phyloP scores from a whole-genome alignment of 1,284 basidiomycete species.

The Leccinum griseonigrum region DNA sequence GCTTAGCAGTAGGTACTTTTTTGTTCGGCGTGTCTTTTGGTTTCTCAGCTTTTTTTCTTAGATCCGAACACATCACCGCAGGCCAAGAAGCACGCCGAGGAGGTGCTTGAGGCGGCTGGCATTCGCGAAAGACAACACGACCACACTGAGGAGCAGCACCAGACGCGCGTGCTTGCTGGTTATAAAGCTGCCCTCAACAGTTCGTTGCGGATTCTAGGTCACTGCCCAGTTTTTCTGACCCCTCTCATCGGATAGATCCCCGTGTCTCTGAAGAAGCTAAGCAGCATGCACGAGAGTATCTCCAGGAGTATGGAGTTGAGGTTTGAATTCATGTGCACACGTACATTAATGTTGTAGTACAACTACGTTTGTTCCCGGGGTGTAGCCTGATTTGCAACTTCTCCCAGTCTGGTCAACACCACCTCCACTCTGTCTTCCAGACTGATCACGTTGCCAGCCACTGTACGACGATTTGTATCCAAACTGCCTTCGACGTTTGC shows the following conservation, averaged over 20 bases:
- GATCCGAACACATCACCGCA: slow-evolving; percentile 42
- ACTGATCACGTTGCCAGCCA: slow-evolving; percentile 68
- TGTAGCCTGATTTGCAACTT: slow-evolving; percentile 19
- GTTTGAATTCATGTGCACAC: slow-evolving; percentile 1
- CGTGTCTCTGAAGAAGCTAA: slow-evolving; percentile 48
- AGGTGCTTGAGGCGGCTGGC: slow-evolving; percentile 40
- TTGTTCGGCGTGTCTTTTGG: not conserved
- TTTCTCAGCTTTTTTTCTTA: slow-evolving; percentile 9
- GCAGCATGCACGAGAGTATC: slow-evolving; percentile 44
- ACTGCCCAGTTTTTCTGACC: not conserved
- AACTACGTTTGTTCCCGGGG: not conserved
- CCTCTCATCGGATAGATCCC: slow-evolving; percentile 30
- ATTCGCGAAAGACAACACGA: slow-evolving; percentile 29
- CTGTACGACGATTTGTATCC: slow-evolving; percentile 69
- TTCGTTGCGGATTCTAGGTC: slow-evolving; percentile 22
- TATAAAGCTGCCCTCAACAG: slow-evolving; percentile 51
- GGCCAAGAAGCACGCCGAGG: slow-evolving; percentile 50
- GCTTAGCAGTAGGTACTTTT: slow-evolving; percentile 39
- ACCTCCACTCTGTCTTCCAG: slow-evolving; percentile 45
- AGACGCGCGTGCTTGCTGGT: slow-evolving; percentile 41
- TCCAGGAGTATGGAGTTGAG: slow-evolving; percentile 32
- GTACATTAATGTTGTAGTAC: not conserved
- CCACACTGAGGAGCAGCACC: slow-evolving; percentile 39
- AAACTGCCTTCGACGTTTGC: slow-evolving; percentile 72
- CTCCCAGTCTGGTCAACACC: slow-evolving; percentile 28